Conservation (phyloP, 192 early-diverging fungal genomes). For the Linnemannia schmuckeri region DNA sequence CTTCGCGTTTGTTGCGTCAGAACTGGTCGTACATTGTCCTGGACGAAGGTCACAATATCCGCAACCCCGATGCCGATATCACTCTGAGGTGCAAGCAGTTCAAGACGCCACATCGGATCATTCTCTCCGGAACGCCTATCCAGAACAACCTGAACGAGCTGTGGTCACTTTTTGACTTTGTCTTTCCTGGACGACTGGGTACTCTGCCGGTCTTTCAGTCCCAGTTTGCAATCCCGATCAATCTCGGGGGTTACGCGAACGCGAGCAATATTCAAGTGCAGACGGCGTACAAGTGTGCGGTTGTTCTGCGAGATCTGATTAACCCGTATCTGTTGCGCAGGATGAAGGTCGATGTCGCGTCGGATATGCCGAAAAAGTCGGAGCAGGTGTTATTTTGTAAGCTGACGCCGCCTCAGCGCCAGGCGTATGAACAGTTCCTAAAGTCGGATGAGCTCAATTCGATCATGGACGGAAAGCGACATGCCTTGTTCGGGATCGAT, state of each 20-base stretch:
- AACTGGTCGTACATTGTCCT: constrained; percentile 90
- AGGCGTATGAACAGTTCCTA: constrained; percentile 80
- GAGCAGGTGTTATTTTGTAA: constrained; percentile 96
- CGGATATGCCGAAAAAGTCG: constrained; percentile 89
- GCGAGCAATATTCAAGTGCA: constrained; percentile 92
- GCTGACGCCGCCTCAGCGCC: constrained; percentile 79
- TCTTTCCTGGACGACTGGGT: constrained; percentile 82
- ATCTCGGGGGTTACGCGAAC: constrained; percentile 92
- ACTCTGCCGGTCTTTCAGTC: constrained; percentile 88
- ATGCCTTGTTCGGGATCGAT: constrained; percentile 92
- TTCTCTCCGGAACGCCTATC: constrained; percentile 85
- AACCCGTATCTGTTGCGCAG: constrained; percentile 93
- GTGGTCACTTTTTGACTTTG: constrained; percentile 87
- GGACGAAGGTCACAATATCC: constrained; percentile 97
- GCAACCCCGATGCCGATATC: constrained; percentile 93
- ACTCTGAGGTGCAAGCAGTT: constrained; percentile 81
- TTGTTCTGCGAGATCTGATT: constrained; percentile 91
- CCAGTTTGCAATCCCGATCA: constrained; percentile 95
- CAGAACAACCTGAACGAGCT: constrained; percentile 87
- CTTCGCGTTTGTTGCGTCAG: constrained; percentile 73
- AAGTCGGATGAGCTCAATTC: constrained; percentile 78
- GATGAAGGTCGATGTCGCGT: constrained; percentile 93
- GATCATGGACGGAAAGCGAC: constrained; percentile 84
- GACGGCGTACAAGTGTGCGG: constrained; percentile 94
- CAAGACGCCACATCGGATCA: constrained; percentile 77